Evolutionary conservation across 2,329 filamentous ascomycete genomes (phyloP).

Genomic region (Neopestalotiopsis rosae): DNA sequence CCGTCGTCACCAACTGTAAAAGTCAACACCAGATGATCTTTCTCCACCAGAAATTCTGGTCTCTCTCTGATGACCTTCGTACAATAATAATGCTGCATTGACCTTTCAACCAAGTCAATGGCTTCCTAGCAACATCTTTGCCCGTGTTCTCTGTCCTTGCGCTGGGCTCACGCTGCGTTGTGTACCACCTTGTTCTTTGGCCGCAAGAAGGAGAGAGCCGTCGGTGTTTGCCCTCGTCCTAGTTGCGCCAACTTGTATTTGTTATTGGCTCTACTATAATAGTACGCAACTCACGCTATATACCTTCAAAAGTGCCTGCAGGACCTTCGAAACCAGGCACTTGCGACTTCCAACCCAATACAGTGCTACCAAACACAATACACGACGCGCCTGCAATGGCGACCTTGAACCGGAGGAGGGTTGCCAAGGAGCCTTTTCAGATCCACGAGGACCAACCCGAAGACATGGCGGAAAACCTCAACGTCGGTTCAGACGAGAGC

Average conservation of each 20-base stretch:
- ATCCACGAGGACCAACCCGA: constrained; percentile 40
- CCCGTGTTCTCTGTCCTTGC: not conserved
- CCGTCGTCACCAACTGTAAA: not conserved
- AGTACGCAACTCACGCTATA: not conserved
- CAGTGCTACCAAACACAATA: not conserved
- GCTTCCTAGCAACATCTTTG: constrained; percentile 5
- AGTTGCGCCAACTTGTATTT: not conserved
- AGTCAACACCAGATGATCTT: not conserved
- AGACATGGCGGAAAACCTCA: constrained; percentile 31
- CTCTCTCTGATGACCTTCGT: not conserved
- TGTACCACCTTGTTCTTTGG: not conserved
- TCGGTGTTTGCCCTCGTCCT: not conserved
- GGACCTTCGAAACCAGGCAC: not conserved
- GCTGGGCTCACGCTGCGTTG: not conserved
- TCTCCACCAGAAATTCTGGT: not conserved
- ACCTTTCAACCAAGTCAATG: not conserved
- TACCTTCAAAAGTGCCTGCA: not conserved
- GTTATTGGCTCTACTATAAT: not conserved
- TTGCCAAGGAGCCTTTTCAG: constrained; percentile 38
- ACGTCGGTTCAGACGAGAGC: constrained; percentile 32
- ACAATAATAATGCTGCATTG: not conserved
- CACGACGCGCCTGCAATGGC: constrained; percentile 20
- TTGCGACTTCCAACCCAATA: not conserved
- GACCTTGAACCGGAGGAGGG: constrained; percentile 35
- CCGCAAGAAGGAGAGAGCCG: not conserved